A percentile compares a stretch with the other conserved stretches of the same genome.
phyloP scores from a whole-genome alignment of 2,329 filamentous ascomycete species.

The Aspergillus melleus region DNA sequence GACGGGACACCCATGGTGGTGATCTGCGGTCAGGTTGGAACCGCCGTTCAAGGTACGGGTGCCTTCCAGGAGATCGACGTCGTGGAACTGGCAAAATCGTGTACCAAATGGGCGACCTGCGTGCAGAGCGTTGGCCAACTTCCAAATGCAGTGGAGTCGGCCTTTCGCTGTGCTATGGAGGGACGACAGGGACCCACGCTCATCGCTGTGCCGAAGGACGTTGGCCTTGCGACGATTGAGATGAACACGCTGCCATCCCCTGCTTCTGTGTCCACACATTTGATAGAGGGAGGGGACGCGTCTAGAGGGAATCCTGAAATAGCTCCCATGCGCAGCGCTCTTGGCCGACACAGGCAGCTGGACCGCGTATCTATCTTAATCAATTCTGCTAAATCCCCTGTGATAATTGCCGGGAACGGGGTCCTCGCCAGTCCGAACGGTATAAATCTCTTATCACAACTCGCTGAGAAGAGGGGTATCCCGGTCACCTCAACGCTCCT shows the following conservation, averaged over 20 bases:
- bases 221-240: slow-evolving; percentile 80
- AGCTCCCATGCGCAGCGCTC: too few relatives aligned
- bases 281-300: too few relatives aligned
- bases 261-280: slow-evolving; percentile 62
- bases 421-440: slow-evolving; percentile 74
- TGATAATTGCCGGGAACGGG: slow-evolving; percentile 90
- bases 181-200: slow-evolving; percentile 91
- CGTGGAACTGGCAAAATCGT: slow-evolving; percentile 81
- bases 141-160: slow-evolving; percentile 89
- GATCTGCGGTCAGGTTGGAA: slow-evolving; percentile 87
- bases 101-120: slow-evolving; percentile 98
- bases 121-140: slow-evolving; percentile 88
- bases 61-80: slow-evolving; percentile 95
- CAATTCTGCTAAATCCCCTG: slow-evolving; percentile 85
- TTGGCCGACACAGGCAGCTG: slow-evolving; percentile 57
- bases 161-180: slow-evolving; percentile 90
- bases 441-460: slow-evolving; percentile 70
- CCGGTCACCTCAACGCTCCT: slow-evolving; percentile 93
- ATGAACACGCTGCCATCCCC: slow-evolving; percentile 53
- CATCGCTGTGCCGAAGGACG: slow-evolving; percentile 89
- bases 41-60: slow-evolving; percentile 82
- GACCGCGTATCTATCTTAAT: slow-evolving; percentile 74
- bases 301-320: too few relatives aligned
- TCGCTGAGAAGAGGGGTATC: slow-evolving; percentile 80
- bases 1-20: slow-evolving; percentile 93